Evolutionary conservation across 2,329 filamentous ascomycete species (phyloP).

Genomic region (Huntiella omanensis): DNA sequence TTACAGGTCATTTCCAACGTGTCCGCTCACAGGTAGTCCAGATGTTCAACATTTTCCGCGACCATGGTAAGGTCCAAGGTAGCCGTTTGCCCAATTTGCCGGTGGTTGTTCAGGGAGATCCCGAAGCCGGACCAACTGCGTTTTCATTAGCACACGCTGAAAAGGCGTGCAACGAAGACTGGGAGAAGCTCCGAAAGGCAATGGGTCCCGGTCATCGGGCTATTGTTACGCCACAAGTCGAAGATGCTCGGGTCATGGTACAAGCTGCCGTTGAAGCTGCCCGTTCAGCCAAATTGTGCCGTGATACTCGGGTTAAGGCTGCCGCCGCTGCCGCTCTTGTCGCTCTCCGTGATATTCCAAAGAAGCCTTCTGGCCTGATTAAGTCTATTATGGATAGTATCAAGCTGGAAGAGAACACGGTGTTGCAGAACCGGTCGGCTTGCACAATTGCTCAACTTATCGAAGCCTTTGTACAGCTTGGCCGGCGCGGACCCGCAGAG

Average conservation of each 20-base stretch:
- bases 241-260: conserved; percentile 56
- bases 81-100: conserved; percentile 63
- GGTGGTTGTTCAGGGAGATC: conserved; percentile 83
- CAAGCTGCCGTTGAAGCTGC: conserved; percentile 61
- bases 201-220: conserved; percentile 76
- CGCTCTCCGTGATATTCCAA: conserved; percentile 70
- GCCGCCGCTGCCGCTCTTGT: conserved; percentile 76
- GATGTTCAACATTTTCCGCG: conserved; percentile 76
- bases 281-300: conserved; percentile 55
- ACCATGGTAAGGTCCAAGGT: conserved; percentile 65
- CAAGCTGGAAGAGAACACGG: conserved; percentile 80
- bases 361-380: conserved; percentile 83
- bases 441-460: conserved; percentile 69
- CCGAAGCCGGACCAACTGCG: conserved; percentile 76
- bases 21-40: conserved; percentile 83
- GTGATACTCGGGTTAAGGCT: conserved; percentile 72
- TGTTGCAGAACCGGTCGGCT: conserved; percentile 73
- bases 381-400: conserved; percentile 97
- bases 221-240: conserved; percentile 60
- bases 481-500: conserved; percentile 70
- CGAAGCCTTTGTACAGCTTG: conserved; percentile 63
- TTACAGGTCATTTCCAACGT: conserved; percentile 76
- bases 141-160: conserved; percentile 81
- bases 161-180: conserved; percentile 70
- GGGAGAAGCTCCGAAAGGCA: conserved; percentile 71